phyloP scores from a whole-genome alignment of 768 basidiomycete genomes.

The Boletus huronensis region DNA sequence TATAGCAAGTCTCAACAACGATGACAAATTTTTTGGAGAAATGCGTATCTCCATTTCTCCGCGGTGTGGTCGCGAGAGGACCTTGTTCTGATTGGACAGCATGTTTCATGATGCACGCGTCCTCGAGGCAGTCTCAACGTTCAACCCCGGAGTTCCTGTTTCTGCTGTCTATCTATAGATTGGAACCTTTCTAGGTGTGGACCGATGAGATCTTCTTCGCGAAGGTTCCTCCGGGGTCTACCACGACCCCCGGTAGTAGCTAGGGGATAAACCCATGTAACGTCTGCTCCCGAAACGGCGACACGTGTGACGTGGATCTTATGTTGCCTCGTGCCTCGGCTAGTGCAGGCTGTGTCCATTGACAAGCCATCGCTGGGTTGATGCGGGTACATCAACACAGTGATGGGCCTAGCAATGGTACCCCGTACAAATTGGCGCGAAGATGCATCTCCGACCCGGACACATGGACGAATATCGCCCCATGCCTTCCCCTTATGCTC shows the following conservation, averaged over 20 bases:
- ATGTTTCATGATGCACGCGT: slow-evolving; percentile 22
- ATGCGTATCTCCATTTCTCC: slow-evolving; percentile 19
- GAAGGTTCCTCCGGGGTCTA: slow-evolving; percentile 16
- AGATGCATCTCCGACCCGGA: slow-evolving; percentile 36
- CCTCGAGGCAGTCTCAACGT: slow-evolving; percentile 17
- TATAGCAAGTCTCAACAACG: slow-evolving; percentile 14
- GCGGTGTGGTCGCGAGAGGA: slow-evolving; percentile 14
- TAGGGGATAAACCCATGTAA: slow-evolving; percentile 22
- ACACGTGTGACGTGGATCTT: slow-evolving; percentile 29
- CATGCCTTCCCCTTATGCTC: slow-evolving; percentile 29
- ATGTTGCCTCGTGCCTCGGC: slow-evolving; percentile 29
- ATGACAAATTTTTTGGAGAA: slow-evolving; percentile 6
- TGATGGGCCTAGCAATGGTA: slow-evolving; percentile 25
- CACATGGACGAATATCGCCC: slow-evolving; percentile 38
- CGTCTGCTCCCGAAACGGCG: slow-evolving; percentile 28
- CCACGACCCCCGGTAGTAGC: slow-evolving; percentile 12
- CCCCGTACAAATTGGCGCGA: slow-evolving; percentile 28
- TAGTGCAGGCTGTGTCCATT: slow-evolving; percentile 25
- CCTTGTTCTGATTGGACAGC: slow-evolving; percentile 14
- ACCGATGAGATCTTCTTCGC: slow-evolving; percentile 16
- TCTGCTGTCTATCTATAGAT: slow-evolving; percentile 31
- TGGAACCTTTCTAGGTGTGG: slow-evolving; percentile 1
- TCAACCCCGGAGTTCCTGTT: slow-evolving; percentile 26
- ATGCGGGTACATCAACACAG: slow-evolving; percentile 21
- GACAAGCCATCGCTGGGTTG: slow-evolving; percentile 27